Base-by-base conservation (phyloP, 768 basidiomycete species). In the Tylopilus plumbeoviolaceoides region DNA sequence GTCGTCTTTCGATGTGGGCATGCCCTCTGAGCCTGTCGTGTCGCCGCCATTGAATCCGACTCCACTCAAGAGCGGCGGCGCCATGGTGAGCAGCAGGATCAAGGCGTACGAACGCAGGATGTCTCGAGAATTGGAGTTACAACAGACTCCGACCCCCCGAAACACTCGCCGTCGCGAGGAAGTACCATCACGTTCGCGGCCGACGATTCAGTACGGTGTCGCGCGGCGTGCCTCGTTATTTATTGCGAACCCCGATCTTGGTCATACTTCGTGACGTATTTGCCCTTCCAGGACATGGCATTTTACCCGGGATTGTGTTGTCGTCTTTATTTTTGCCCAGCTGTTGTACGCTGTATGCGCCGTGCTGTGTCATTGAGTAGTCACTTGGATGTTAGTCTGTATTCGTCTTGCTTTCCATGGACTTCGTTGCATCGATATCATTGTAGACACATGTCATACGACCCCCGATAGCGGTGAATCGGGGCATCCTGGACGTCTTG, bases 161-260 rank as follows among this genome's bases (percentile, higher is more conserved):
- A 78, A 75, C 59, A 76, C 73, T 18, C 75, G 67, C 61, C 70
- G 69, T 47, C 68, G 58, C 47, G 78, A 79, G 60, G 76, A 75
- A 61, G 66, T 68, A 52, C 62, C 71, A 44, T 71, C 65, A 54
- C 75, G 70, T 62, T 69, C 71, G 47, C 68, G 71, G 47, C 58
- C 69, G 47, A 67, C 65, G 40, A 72, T 83, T 35, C 75, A 78
- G 25, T 91, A 90, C 64, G 87, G 87, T 12, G 75, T 90, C 31
- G 83, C 77, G 33, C 81, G 82, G 21, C 77, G 79, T 54, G 70
- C 79, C 18, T 80, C 81, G 56, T 73, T 91, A 28, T 91, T 81
- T 59, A 76, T 91, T 47, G 85, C 86, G 21, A 91, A 91, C 68
- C 88, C 89, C 35, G 63, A 65, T 53, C 48, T 50, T 40, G 52